Conservation (phyloP, 2,329 filamentous ascomycete genomes). For the Clonostachys sp. region DNA sequence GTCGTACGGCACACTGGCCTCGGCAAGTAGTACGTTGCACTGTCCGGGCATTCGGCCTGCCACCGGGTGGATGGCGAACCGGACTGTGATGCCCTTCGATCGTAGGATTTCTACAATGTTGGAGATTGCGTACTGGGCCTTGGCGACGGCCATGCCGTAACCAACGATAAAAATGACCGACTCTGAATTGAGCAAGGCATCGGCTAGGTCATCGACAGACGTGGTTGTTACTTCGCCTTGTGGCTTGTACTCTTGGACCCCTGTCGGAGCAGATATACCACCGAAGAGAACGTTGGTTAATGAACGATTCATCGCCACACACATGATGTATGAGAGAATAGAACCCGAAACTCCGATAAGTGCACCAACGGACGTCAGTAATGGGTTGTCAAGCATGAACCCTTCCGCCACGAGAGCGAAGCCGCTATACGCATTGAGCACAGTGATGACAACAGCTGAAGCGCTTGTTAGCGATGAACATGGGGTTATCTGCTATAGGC, state of each 20-base stretch:
- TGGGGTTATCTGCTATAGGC: background rate
- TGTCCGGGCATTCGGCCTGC: constrained; percentile 91
- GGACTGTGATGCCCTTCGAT: constrained; percentile 72
- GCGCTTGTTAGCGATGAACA: background rate
- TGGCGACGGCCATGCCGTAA: constrained; percentile 92
- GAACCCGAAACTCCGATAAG: constrained; percentile 86
- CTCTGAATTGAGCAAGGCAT: constrained; percentile 70
- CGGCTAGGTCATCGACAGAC: constrained; percentile 74
- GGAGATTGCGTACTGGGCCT: constrained; percentile 86
- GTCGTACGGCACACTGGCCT: constrained; percentile 85
- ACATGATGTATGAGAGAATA: constrained; percentile 83
- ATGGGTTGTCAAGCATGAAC: constrained; percentile 84
- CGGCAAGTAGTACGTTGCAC: constrained; percentile 85
- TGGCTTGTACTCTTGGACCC: constrained; percentile 61
- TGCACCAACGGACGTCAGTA: constrained; percentile 80
- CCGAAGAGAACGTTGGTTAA: constrained; percentile 89
- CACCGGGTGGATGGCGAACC: constrained; percentile 87
- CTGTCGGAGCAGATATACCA: constrained; percentile 47
- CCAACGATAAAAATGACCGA: constrained; percentile 87
- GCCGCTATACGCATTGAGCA: constrained; percentile 85
- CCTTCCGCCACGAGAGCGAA: constrained; percentile 89
- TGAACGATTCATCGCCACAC: constrained; percentile 86
- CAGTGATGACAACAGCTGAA: constrained; percentile 75
- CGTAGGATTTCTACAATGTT: constrained; percentile 74
- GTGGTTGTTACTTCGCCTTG: constrained; percentile 77